Evolutionary conservation across 2,329 filamentous ascomycete genomes (phyloP).

Genomic region (Microcyclospora tardicrescens): DNA sequence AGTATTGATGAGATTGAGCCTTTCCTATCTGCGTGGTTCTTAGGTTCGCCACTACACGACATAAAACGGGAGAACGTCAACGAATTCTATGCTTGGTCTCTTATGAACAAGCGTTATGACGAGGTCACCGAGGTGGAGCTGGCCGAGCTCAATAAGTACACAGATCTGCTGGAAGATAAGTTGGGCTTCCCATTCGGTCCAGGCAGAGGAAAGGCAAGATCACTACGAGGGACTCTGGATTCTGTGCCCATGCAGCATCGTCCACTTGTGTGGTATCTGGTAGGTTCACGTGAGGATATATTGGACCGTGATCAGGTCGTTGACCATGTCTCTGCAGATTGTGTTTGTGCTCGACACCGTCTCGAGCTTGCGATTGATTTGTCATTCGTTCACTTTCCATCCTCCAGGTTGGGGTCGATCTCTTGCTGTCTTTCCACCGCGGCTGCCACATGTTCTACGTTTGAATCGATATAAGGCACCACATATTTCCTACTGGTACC

Average conservation of each 20-base stretch:
- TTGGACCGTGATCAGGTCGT: too few relatives aligned
- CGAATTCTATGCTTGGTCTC: slow-evolving; percentile 54
- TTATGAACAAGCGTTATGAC: slow-evolving; percentile 43
- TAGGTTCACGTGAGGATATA: not conserved
- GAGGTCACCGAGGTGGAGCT: slow-evolving; percentile 31
- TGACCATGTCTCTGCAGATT: not conserved
- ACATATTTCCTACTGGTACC: slow-evolving; percentile 49
- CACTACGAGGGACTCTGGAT: slow-evolving; percentile 48
- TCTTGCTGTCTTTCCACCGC: slow-evolving; percentile 41
- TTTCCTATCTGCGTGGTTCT: slow-evolving; percentile 51
- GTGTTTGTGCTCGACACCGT: slow-evolving; percentile 2
- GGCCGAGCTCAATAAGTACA: slow-evolving; percentile 42
- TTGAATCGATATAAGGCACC: slow-evolving; percentile 34
- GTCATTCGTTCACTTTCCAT: slow-evolving; percentile 3
- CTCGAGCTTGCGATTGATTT: not conserved
- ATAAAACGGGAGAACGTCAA: slow-evolving; percentile 49
- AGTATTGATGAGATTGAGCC: slow-evolving; percentile 39
- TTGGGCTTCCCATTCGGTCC: slow-evolving; percentile 37
- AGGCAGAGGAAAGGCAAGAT: slow-evolving; percentile 41
- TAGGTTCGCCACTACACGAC: slow-evolving; percentile 40
- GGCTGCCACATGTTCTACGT: slow-evolving; percentile 37
- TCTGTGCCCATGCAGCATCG: slow-evolving; percentile 25
- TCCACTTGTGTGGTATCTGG: slow-evolving; percentile 5
- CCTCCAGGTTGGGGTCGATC: slow-evolving; percentile 16
- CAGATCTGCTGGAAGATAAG: slow-evolving; percentile 36